Conservation (phyloP, 257 asterid genomes). For the Cruciata laevipes region DNA sequence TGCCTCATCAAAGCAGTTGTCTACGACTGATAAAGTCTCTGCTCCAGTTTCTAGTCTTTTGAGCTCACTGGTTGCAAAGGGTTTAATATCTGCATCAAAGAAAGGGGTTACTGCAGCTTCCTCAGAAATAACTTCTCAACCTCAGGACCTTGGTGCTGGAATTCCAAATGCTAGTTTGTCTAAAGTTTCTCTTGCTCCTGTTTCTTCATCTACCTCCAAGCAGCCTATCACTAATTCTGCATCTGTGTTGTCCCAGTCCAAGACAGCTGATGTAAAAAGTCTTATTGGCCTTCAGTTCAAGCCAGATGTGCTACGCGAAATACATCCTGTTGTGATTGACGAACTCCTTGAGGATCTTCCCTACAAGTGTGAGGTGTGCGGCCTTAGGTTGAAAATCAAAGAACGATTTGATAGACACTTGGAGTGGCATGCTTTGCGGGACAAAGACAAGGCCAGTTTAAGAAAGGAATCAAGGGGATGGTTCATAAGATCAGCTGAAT, state of each 20-base stretch:
- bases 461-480: conserved; percentile 50
- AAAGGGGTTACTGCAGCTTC: conserved; percentile 30
- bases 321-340: conserved; percentile 51
- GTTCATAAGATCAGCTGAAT: conserved; percentile 46
- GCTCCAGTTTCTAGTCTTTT: conserved; percentile 73
- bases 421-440: conserved; percentile 65
- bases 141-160: conserved; percentile 33
- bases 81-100: conserved; percentile 63
- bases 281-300: conserved; percentile 68
- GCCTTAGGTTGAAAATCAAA: conserved; percentile 49
- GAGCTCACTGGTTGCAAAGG: conserved; percentile 73
- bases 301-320: conserved; percentile 50
- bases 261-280: conserved; percentile 26
- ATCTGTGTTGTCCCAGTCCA: conserved; percentile 26
- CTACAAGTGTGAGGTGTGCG: conserved; percentile 55
- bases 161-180: conserved; percentile 27
- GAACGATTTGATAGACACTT: conserved; percentile 63
- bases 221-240: conserved; percentile 26
- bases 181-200: conserved; percentile 34
- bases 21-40: conserved; percentile 35
- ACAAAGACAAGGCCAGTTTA: conserved; percentile 27
- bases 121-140: conserved; percentile 25
- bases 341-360: conserved; percentile 61
- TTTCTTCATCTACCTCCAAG: conserved; percentile 19
- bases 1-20: conserved; percentile 29